Base-by-base conservation (phyloP, 208 protist species). In the Leptomonas pyrrhocoris region DNA sequence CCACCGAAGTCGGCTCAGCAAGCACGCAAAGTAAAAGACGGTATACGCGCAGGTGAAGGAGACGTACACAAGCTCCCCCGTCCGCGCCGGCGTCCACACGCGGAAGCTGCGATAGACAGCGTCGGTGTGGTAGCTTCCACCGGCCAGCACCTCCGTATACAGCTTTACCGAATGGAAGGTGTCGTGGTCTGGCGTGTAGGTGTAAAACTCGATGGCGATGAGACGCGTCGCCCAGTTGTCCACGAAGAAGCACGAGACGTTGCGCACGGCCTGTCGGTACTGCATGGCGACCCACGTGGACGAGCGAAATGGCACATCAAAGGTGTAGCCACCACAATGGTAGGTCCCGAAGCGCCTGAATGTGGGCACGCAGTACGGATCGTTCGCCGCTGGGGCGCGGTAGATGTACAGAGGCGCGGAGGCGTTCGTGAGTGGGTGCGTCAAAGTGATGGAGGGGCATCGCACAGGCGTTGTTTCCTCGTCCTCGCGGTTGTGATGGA, bases 181-280 rank as follows among this genome's bases (percentile, higher is more conserved):
- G 68, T 74, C 68, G 25, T 53, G 45, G 8, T 50, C 45, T 8
- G 68, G 68, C 13, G 68, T 74, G 38, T 74, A 67, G 27, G 68
- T 66, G 59, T 55, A 74, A 50, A 74, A 67, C 68, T 74, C 68
- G 7, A 54, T 18, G 13, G 53, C 49, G 25, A 38, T 50, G 1
- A 66, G 30, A 2, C 59, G 68, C 2, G 68, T 67, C 1, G 68
- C 57, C 68, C 68, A 74, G 59, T 74, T 74, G 50, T 66, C 68
- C 0, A 67, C 36, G 30, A 74, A 74, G 42, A 67, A 67, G 68
- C 68, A 74, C 1, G 58, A 60, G 2, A 7, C 11, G 59, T 54
- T 60, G 50, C 46, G 49, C 18, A 74, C 25, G 8, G 68, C 68
- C 1, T 4, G 58, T 1, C 38, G 43, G 50, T 61, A 67, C 42